Evolutionary conservation across 768 basidiomycete species (phyloP), one percentile per base, ranked within the genome.

Genomic region (Botryobasidium botryosum): DNA sequence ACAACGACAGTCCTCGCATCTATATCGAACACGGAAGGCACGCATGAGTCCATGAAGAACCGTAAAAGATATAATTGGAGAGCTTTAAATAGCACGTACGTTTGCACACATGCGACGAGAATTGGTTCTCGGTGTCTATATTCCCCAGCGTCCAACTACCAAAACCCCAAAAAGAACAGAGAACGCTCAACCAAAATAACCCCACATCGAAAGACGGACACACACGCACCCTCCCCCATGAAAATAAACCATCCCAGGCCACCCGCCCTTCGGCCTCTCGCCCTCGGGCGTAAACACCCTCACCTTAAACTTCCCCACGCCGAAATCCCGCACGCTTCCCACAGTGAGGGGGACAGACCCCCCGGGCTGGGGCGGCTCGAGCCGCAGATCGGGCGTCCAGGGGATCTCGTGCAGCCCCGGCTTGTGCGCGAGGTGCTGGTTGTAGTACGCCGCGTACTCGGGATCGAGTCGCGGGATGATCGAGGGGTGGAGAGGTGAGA

Each of bases 61-160:
- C n/a, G 5, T 26, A 24, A 4, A 24, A 36, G 32, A 17, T 18
- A 23, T 4, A 36, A 20, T 15, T 15, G 20, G 32, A 18, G 31
- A 21, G 21, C 58, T 44, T 51, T n/a, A n/a, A n/a, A n/a, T n/a
- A n/a, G n/a, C n/a, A n/a, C n/a, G n/a, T n/a, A 77, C 76, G 61
- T 41, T 68, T 66, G 60, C 69, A 72, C 66, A 76, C 69, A 41
- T 70, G 71, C 1, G 73, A 74, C 29, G 68, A 64, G 52, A 84
- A 77, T 4, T 71, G 61, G n/a, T 68, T 69, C 48, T 77, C 75
- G 21, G 70, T 69, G 20, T 55, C 55, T 26, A 51, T 76, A 44
- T 64, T 74, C 0, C 81, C 81, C 1, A 83, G 63, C 0, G 79
- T 80, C 81, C 81, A 82, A 27, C 81, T 81, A 33, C 81, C n/a